Base-by-base conservation (phyloP, 164 flowering plant species). In the Houttuynia cordata region DNA sequence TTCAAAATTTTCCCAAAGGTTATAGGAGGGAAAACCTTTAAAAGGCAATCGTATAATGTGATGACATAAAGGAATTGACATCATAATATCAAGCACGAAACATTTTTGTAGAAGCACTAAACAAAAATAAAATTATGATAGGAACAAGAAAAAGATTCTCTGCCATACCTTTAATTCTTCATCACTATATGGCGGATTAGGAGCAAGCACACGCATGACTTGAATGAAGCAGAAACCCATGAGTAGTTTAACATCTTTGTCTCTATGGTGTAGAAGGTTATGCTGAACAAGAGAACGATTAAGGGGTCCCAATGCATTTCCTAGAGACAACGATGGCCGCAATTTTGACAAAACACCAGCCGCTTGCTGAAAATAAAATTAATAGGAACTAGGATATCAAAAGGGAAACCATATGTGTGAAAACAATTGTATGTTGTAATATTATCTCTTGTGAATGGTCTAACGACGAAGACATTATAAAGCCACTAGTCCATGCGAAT, bases 191-290 rank as follows among this genome's bases (percentile, higher is more conserved):
- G 84, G 88, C 24, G 91, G 92, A 59, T 88, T 81, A 49, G 99
- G 99, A 55, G 99, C 97, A 68, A 86, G 64, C 64, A 93, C 71
- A 62, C 99, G 78, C 63, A 93, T 80, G 41, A 85, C 74, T 79
- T 93, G 96, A 70, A 76, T 78, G 50, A 86, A 72, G 69, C 96
- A 90, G 20, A 78, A 71, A 24, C 87, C 83, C 23, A 90, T 77
- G 37, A 86, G 66, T 63, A 93, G 86, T 59, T 74, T 84, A 49
- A 90, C 79, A 63, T 90, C 99, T 64, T 79, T 93, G 64, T 93
- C 96, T 67, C 73, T 81, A 53, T 86, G 85, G 42, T 62, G 78
- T 66, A 83, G 80, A 37, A 89, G 70, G 21, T 71, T 69, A 61
- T 75, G 82, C 70, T 62, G 75, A 18, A 80, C 56, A 64, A 90